These are phyloP conservation scores for Daedalea quercina DNA, from an alignment of 768 basidiomycete genomes.

Conservation along the genomic window DNA sequence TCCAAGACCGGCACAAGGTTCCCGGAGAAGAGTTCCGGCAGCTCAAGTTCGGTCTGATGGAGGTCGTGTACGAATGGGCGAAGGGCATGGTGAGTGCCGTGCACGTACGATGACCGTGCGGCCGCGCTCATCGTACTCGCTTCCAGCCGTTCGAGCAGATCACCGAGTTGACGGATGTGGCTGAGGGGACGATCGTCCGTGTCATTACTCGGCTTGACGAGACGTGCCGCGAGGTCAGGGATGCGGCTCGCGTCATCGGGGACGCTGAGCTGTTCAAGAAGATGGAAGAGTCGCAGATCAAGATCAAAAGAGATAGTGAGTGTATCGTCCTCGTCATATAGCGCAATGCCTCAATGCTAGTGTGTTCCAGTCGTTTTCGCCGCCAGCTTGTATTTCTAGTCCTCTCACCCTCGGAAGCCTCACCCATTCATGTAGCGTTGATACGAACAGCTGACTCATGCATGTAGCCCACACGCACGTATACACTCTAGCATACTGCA, in stretches of 20 bases:
- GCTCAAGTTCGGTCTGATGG: slow-evolving; percentile 87
- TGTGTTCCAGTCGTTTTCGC: slow-evolving; percentile 67
- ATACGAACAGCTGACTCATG: neutral
- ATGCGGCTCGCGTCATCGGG: slow-evolving; percentile 95
- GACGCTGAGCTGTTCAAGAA: slow-evolving; percentile 95
- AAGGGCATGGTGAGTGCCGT: slow-evolving; percentile 82
- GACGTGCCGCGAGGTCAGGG: slow-evolving; percentile 93
- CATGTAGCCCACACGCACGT: neutral
- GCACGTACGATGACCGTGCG: neutral
- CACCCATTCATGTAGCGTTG: neutral
- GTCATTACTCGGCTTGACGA: slow-evolving; percentile 95
- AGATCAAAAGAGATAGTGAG: slow-evolving; percentile 95
- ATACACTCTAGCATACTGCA: neutral
- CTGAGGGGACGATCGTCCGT: slow-evolving; percentile 95
- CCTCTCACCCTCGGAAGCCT: neutral
- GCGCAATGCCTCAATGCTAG: neutral
- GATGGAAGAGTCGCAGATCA: slow-evolving; percentile 92
- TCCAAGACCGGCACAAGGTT: slow-evolving; percentile 80
- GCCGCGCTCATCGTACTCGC: neutral
- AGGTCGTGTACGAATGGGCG: slow-evolving; percentile 99
- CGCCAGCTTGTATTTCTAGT: slow-evolving; percentile 79
- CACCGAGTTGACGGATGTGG: slow-evolving; percentile 84
- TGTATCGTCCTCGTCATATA: slow-evolving; percentile 13
- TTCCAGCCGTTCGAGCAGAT: slow-evolving; percentile 92
- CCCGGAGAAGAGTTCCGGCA: slow-evolving; percentile 71